phyloP scores from a whole-genome alignment of 371 early-diverging fungal species.

The Sporodiniella umbellata region DNA sequence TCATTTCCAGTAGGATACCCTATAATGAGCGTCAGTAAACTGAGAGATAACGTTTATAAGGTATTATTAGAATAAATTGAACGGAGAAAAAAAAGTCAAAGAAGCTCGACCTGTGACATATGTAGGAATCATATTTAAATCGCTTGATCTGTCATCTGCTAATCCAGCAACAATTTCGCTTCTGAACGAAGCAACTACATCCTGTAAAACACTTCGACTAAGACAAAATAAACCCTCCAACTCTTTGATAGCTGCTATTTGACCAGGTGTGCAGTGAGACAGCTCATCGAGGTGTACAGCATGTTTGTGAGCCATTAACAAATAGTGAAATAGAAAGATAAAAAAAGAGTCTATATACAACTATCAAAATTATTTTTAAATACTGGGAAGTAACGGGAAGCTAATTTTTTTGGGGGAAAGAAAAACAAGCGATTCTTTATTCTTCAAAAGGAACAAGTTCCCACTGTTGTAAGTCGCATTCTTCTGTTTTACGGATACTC shows the following conservation, averaged over 20 bases:
- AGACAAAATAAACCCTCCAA: conserved; percentile 30
- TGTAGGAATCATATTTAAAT: conserved; percentile 52
- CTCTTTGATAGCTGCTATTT: conserved; percentile 25
- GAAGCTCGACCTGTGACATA: conserved; percentile 52
- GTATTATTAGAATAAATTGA: background rate
- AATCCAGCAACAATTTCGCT: conserved; percentile 37
- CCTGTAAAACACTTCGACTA: conserved; percentile 14
- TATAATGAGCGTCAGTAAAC: conserved; percentile 2
- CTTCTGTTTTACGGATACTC: conserved; percentile 21
- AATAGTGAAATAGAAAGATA: conserved; percentile 1
- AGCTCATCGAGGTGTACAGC: conserved; percentile 16
- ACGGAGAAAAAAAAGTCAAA: background rate
- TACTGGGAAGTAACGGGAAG: background rate
- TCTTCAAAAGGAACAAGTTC: conserved; percentile 25
- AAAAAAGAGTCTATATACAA: background rate
- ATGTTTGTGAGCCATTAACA: conserved; percentile 19
- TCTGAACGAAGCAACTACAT: conserved; percentile 31
- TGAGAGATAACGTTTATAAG: no score
- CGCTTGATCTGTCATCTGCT: conserved; percentile 41
- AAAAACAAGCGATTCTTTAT: background rate
- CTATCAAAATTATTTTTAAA: background rate
- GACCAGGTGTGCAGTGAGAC: conserved; percentile 16
- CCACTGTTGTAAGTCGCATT: conserved; percentile 39
- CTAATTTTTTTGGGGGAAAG: conserved; percentile 10
- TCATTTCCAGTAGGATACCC: conserved; percentile 83